Evolutionary conservation across 805 yeast species (phyloP), one percentile per base, ranked within the genome.

Genomic region (Sugiyamaella smithiae): DNA sequence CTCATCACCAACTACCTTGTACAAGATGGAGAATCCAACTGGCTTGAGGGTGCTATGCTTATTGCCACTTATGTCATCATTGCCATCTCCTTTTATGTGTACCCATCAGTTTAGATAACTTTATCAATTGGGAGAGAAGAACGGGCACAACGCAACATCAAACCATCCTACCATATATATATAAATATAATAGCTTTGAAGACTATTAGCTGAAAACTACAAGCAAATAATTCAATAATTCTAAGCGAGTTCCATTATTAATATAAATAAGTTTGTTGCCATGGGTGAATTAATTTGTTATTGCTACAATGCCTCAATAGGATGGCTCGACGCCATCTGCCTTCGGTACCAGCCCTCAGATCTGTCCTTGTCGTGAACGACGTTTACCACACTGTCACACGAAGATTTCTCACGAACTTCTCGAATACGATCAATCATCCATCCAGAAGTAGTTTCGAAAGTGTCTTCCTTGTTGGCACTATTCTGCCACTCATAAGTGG

Each of bases 11-110:
- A 90, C 62, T 84, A 85, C 65, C 76, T 90, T 59, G 84, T 93
- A 55, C 76, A 86, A 53, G 99, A 93, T 65, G 99, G 99, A 50
- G 95, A 88, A 67, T 81, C 90, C 52, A 91, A 93, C 66, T 93
- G 98, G 97, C 76, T 93, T 47, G 99, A 93, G 73, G 99, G 99
- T 47, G 88, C 84, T 32, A 84, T 93, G 93, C 75, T 93, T 57
- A 66, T 93, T 49, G 82, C 95, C 51, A 87, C 96, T 46, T 93
- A 93, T 65, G 65, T 84, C 50, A 84, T 93, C 49, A 83, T 89
- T 48, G 96, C 96, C 1, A 73, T 93, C 58, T 90, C 97, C 1
- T 93, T 93, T 74, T 87, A 76, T 72, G 87, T 79, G 67, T 87
- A 88, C 61, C 99, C 99, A 5, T n/a, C n/a, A n/a, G n/a, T n/a